Evolutionary conservation across 768 basidiomycete genomes (phyloP).

Genomic region (Pleurotus tuber-regium): DNA sequence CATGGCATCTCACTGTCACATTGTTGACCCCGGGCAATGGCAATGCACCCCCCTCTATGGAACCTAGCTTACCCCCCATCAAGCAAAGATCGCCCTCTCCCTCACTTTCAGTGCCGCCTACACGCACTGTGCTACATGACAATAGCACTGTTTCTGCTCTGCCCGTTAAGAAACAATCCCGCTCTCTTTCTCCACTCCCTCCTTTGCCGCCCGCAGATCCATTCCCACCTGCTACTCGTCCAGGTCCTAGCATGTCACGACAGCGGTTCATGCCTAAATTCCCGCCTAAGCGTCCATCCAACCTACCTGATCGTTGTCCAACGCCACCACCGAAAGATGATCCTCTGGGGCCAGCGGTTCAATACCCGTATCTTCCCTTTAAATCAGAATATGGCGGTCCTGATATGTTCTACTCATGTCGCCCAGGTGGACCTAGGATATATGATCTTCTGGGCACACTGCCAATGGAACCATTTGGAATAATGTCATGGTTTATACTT

Average conservation of each 20-base stretch:
- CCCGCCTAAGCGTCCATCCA: constrained; percentile 18
- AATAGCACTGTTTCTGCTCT: no score
- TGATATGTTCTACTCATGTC: constrained; percentile 54
- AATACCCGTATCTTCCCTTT: constrained; percentile 49
- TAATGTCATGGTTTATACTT: constrained; percentile 65
- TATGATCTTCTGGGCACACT: constrained; percentile 63
- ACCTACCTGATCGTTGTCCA: constrained; percentile 26
- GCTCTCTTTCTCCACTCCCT: background rate
- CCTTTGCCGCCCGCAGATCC: constrained; percentile 15
- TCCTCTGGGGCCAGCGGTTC: constrained; percentile 50
- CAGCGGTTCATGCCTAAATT: constrained; percentile 10
- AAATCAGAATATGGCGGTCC: constrained; percentile 45
- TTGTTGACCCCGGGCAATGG: constrained; percentile 2
- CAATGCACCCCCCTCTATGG: background rate
- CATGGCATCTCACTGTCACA: constrained; percentile 4
- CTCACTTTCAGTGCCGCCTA: constrained; percentile 4
- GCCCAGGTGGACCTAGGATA: constrained; percentile 61
- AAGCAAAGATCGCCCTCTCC: background rate
- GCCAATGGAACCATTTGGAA: constrained; percentile 59
- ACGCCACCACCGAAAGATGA: constrained; percentile 40
- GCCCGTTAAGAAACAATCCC: no score
- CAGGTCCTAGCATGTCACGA: constrained; percentile 11
- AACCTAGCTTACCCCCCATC: background rate
- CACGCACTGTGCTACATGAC: no score
- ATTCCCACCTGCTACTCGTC: constrained; percentile 13